Evolutionary conservation across 805 yeast species (phyloP).

Genomic region (Metschnikowia henanensis): DNA sequence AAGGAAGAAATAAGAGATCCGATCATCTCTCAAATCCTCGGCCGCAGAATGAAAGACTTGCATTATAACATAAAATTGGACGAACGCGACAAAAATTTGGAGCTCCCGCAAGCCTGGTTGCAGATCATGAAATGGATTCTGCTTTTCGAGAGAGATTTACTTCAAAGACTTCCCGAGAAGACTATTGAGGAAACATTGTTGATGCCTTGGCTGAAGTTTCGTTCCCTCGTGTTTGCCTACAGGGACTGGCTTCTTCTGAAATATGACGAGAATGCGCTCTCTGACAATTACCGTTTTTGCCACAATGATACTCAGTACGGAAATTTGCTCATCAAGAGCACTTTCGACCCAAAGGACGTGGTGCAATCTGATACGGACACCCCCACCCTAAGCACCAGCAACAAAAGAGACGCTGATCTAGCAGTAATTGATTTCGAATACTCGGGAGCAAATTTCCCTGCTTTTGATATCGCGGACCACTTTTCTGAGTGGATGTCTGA

Average conservation of each 20-base stretch:
- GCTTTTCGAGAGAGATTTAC: constrained; percentile 43
- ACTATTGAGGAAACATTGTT: constrained; percentile 41
- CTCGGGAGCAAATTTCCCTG: constrained; percentile 87
- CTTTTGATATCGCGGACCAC: constrained; percentile 90
- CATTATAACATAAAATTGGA: constrained; percentile 76
- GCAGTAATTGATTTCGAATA: constrained; percentile 97
- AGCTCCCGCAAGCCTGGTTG: constrained; percentile 70
- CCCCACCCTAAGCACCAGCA: constrained; percentile 20
- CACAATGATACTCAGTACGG: constrained; percentile 99
- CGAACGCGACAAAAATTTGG: constrained; percentile 46
- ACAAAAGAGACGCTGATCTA: constrained; percentile 48
- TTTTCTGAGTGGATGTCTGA: constrained; percentile 97
- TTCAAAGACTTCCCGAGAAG: constrained; percentile 31
- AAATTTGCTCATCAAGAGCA: constrained; percentile 65
- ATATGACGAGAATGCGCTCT: constrained; percentile 45
- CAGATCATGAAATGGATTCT: constrained; percentile 71
- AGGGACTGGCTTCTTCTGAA: constrained; percentile 58
- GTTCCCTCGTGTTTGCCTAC: constrained; percentile 50
- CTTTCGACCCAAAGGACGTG: constrained; percentile 52
- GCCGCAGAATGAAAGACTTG: constrained; percentile 94
- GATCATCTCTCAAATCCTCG: constrained; percentile 77
- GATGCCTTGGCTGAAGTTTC: constrained; percentile 51
- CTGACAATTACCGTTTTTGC: constrained; percentile 68
- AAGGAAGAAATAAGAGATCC: constrained; percentile 73
- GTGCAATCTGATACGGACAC: constrained; percentile 17